A percentile compares a stretch with the other conserved stretches of the same genome.
These are phyloP conservation scores for Lotus japonicus DNA, from an alignment of 306 rosid genomes.

Conservation along the genomic window DNA sequence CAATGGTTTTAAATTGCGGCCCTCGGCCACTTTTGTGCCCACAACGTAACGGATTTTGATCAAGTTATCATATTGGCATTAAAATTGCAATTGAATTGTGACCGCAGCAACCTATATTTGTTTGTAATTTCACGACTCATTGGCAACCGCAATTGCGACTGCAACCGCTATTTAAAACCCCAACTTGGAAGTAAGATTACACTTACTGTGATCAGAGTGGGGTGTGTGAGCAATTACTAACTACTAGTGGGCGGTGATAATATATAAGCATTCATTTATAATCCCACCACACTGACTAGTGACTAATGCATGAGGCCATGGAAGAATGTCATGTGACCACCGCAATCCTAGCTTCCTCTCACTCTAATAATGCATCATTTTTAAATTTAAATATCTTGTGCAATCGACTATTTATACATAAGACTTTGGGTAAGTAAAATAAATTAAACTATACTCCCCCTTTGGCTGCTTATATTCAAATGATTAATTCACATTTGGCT, in stretches of 20 bases:
- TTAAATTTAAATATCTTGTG: not conserved
- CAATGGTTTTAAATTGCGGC: no score
- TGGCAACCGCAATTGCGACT: no score
- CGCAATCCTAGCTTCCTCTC: conserved; percentile 49
- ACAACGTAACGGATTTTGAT: no score
- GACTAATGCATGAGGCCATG: conserved; percentile 27
- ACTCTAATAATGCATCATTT: conserved; percentile 27
- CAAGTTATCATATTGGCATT: no score
- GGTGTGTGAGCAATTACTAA: not conserved
- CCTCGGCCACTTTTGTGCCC: no score
- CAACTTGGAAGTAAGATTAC: no score
- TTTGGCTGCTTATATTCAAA: not conserved
- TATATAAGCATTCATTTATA: conserved; percentile 12
- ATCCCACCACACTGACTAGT: conserved; percentile 19
- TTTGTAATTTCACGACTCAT: no score
- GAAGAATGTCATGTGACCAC: conserved; percentile 51
- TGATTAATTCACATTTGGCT: conserved; percentile 18
- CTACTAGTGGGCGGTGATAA: conserved; percentile 22
- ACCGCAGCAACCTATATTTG: no score
- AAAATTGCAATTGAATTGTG: no score
- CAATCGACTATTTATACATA: not conserved
- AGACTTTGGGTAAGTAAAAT: conserved; percentile 5
- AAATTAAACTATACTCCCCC: not conserved
- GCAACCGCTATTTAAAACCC: no score
- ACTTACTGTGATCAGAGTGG: not conserved